phyloP scores from a whole-genome alignment of 768 basidiomycete species.

The Cystofilobasidium capitatum region DNA sequence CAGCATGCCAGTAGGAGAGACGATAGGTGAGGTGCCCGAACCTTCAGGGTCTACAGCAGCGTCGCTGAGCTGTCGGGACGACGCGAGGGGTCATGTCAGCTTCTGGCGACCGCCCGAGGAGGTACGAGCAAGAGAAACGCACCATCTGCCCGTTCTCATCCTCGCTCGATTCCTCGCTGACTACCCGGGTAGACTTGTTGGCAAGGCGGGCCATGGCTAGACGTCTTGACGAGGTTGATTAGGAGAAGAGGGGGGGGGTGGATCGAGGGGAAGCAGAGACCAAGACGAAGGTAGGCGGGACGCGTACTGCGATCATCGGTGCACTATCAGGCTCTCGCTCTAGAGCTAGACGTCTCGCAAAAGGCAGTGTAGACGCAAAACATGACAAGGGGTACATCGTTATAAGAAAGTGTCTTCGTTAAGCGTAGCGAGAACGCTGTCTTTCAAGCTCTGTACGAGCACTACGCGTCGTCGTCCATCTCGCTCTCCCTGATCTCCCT shows the following conservation, averaged over 20 bases:
- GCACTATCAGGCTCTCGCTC: too few relatives aligned
- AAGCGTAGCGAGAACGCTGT: neutral
- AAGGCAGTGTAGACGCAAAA: too few relatives aligned
- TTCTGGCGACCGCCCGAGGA: neutral
- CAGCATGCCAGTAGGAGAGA: neutral
- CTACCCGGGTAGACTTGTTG: neutral
- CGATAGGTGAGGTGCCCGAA: neutral
- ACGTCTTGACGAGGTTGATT: neutral
- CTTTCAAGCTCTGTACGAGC: neutral
- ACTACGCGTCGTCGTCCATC: slow-evolving; percentile 4
- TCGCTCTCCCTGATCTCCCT: slow-evolving; percentile 44
- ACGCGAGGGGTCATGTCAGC: neutral
- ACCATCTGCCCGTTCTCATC: neutral
- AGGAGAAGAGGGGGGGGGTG: neutral
- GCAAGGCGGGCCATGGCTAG: neutral
- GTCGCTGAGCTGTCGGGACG: neutral
- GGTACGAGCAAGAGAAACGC: neutral
- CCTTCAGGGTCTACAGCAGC: neutral
- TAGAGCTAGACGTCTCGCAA: too few relatives aligned
- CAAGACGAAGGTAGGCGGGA: neutral
- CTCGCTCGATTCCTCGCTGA: slow-evolving; percentile 1
- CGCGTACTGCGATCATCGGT: too few relatives aligned
- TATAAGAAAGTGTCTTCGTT: neutral
- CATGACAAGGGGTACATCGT: too few relatives aligned
- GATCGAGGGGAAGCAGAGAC: too few relatives aligned